Percentiles rank a stretch among this genome's conserved stretches.
Conservation (phyloP, 2,329 filamentous ascomycete genomes). For the Akanthomyces lecanii region DNA sequence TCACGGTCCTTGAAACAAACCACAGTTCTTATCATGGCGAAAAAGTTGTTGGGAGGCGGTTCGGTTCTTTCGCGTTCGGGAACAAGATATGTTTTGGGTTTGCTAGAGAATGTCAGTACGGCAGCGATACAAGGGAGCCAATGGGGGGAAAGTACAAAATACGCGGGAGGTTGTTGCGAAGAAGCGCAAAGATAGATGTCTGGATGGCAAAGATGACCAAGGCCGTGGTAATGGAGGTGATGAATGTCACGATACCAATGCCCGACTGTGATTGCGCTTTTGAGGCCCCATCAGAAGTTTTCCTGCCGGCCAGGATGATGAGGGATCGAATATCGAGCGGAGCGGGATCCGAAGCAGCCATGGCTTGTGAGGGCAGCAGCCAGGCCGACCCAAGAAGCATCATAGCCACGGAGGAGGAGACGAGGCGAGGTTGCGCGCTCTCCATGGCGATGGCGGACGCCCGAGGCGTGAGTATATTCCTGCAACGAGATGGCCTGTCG, state of each 20-base stretch:
- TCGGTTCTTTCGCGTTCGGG: conserved; percentile 78
- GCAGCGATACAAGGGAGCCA: conserved; percentile 12
- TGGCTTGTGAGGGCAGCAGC: conserved; percentile 4
- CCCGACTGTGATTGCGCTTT: conserved; percentile 20
- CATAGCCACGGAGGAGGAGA: background rate
- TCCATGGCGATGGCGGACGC: conserved; percentile 1
- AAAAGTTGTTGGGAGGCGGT: conserved; percentile 58
- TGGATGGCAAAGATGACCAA: conserved; percentile 60
- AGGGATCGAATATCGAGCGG: background rate
- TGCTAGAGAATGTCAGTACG: conserved; percentile 42
- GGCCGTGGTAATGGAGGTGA: conserved; percentile 61
- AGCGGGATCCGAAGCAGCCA: background rate
- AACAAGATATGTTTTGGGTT: conserved; percentile 81
- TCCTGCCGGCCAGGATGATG: background rate
- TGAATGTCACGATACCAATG: conserved; percentile 44
- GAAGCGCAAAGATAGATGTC: conserved; percentile 66
- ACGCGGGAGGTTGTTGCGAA: conserved; percentile 73
- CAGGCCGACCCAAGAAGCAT: conserved; percentile 7
- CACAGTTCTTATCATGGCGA: conserved; percentile 54
- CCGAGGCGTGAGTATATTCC: background rate
- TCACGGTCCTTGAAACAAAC: conserved; percentile 69
- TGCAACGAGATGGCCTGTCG: background rate
- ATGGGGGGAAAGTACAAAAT: conserved; percentile 63
- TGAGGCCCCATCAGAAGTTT: background rate
- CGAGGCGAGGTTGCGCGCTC: background rate